phyloP scores from a whole-genome alignment of 1,284 basidiomycete genomes.

The Ustilago xerochloae region DNA sequence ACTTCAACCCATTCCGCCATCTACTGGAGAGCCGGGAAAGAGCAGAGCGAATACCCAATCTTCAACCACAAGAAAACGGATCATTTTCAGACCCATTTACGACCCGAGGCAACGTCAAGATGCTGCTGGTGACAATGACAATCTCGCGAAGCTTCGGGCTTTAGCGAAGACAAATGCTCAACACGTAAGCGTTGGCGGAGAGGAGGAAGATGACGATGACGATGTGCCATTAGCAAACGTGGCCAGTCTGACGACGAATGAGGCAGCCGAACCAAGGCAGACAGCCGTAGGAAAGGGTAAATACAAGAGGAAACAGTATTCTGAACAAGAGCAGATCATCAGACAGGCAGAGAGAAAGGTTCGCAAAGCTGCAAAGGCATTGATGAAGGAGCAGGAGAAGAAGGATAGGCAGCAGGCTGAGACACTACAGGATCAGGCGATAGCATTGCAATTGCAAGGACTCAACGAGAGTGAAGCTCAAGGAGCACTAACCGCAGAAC shows the following conservation, averaged over 20 bases:
- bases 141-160: not conserved
- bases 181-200: not conserved
- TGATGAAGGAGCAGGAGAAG: constrained; percentile 3
- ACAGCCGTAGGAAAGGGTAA: constrained; percentile 7
- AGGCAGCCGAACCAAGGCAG: not conserved
- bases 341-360: constrained; percentile 21
- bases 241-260: not conserved
- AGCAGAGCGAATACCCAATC: not conserved
- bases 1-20: constrained; percentile 15
- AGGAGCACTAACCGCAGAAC: not conserved
- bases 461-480: no score
- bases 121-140: not conserved
- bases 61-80: constrained; percentile 9
- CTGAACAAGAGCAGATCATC: constrained; percentile 21
- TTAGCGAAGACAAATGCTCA: not conserved
- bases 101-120: constrained; percentile 21
- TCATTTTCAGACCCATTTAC: constrained; percentile 36
- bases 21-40: not conserved
- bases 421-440: no score
- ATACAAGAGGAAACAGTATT: constrained; percentile 21
- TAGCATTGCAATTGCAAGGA: not conserved
- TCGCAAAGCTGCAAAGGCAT: constrained; percentile 21
- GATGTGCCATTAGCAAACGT: not conserved
- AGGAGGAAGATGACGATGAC: not conserved
- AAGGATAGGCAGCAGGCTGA: not conserved